Base-by-base conservation (phyloP, 305 asterid species). In the Fraxinus sp. region DNA sequence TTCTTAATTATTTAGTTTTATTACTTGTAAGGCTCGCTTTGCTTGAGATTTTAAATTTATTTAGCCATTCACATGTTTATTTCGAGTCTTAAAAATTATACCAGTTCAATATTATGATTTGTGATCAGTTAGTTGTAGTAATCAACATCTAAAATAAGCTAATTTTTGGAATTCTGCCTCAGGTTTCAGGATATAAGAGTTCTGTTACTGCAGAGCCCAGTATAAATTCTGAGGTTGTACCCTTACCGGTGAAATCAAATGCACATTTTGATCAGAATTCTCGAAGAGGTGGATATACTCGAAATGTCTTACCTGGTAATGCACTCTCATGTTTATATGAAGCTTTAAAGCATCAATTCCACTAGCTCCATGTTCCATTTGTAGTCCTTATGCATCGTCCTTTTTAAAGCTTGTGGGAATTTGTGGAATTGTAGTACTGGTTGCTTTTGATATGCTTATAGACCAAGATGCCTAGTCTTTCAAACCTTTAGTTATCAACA, bases 271-370 rank as follows among this genome's bases (percentile, higher is more conserved):
- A 91, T 77, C 92, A 89, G 37, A 89, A 85, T 89, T 78, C 84
- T 76, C 93, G 93, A 85, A 92, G 90, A 86, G 89, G 80, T 79
- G 91, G 89, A 76, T 81, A 86, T 83, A 81, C 80, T 86, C 94
- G 91, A 88, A 87, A 89, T 83, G 76, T 86, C 81, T 76, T 87
- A 81, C 80, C 94, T 86, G 98, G 98, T 96, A 93, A 89, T 78
- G 35, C 74, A 59, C 77, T 59, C 22, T 83, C 83, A 28, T 79
- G 71, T 80, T 74, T 78, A 2, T 39, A 28, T 80, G 20, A 77
- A 33, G 79, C 36, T 24, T 64, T 16, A 55, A 82, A 52, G 33
- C 49, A 46, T 46, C 71, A 46, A 37, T 52, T 52, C 71, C 71
- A 26, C 44, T 55, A 52, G 82, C 44, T 6, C 44, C 32, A n/a